These are phyloP conservation scores for Exophiala mesophila DNA, from an alignment of 2,329 filamentous ascomycete genomes.

Conservation along the genomic window DNA sequence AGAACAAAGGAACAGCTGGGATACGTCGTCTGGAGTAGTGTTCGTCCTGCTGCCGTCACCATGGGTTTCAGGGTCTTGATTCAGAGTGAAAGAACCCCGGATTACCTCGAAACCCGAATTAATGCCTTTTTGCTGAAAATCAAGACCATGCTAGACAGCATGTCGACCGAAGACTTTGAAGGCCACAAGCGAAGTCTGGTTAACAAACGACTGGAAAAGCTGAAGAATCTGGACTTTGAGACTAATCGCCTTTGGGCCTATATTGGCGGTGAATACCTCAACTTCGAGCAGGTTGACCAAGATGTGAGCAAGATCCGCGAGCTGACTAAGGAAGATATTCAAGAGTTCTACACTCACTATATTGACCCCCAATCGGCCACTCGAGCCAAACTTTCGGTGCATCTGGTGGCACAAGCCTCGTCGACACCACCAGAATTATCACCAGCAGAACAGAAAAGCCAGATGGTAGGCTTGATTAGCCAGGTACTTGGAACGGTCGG, in stretches of 20 bases:
- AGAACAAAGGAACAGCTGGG: slow-evolving; percentile 93
- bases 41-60: slow-evolving; percentile 66
- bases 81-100: slow-evolving; percentile 80
- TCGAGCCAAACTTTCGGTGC: slow-evolving; percentile 78
- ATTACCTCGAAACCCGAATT: slow-evolving; percentile 81
- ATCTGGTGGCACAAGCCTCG: slow-evolving; percentile 69
- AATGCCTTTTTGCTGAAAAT: slow-evolving; percentile 74
- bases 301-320: slow-evolving; percentile 71
- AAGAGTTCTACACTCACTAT: slow-evolving; percentile 70
- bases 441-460: slow-evolving; percentile 41
- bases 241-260: slow-evolving; percentile 77
- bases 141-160: slow-evolving; percentile 61
- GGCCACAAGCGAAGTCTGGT: slow-evolving; percentile 85
- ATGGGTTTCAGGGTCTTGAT: slow-evolving; percentile 86
- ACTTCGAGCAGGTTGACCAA: slow-evolving; percentile 76
- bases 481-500: slow-evolving; percentile 47
- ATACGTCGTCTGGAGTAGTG: slow-evolving; percentile 88
- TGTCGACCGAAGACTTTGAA: slow-evolving; percentile 82
- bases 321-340: slow-evolving; percentile 73
- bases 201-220: slow-evolving; percentile 78
- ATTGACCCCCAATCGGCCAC: slow-evolving; percentile 68
- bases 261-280: slow-evolving; percentile 78
- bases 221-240: slow-evolving; percentile 88
- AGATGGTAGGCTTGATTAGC: slow-evolving; percentile 39
- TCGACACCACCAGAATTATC: slow-evolving; percentile 32